Evolutionary conservation across 2,329 filamentous ascomycete species (phyloP), one percentile per base, ranked within the genome.

Genomic region (Dactylonectria estremocensis): DNA sequence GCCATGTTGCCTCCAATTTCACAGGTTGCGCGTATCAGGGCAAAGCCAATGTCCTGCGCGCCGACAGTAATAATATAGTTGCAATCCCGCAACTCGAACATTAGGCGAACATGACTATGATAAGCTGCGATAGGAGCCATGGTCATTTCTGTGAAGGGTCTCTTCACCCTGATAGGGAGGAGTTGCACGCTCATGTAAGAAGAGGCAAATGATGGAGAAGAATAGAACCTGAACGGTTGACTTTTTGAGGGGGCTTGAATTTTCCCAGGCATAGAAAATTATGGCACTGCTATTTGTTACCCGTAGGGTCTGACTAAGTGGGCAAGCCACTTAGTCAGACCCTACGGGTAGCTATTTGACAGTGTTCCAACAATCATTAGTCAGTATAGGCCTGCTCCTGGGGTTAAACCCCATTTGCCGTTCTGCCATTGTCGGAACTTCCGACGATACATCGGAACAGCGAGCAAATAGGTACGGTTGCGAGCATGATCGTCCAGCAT

Each of bases 1-100:
- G 77, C 77, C 4, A 81, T 77, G 61, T 81, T 80, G 33, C 80
- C 80, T 31, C 79, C 80, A 72, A 81, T 77, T 65, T 82, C 78
- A 58, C 74, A 77, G 20, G 82, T 80, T 20, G 80, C 80, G 20
- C 75, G 74, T 3, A 75, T 75, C 13, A 76, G 68, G 13, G 81
- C 80, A 61, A 79, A 80, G 33, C 81, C 80, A 57, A 83, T 80
- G 11, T 81, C 81, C 50, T 79, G 78, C 8, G 74, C 78, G 48
- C 80, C 80, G 20, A 80, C 80, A 1, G 80, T 82, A 31, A 81
- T 74, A 37, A 81, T 65, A 72, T 77, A 80, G 70, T 77, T 80
- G 60, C 76, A 71, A 35, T 72, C 74, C 18, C 61, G 70, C 28
- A 81, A 72, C 64, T 79, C 76, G 63, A 81, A 80, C 24, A 28